A percentile compares a stretch with the other conserved stretches of the same genome.
Conservation (phyloP, 306 rosid genomes). For the Glycine soja region DNA sequence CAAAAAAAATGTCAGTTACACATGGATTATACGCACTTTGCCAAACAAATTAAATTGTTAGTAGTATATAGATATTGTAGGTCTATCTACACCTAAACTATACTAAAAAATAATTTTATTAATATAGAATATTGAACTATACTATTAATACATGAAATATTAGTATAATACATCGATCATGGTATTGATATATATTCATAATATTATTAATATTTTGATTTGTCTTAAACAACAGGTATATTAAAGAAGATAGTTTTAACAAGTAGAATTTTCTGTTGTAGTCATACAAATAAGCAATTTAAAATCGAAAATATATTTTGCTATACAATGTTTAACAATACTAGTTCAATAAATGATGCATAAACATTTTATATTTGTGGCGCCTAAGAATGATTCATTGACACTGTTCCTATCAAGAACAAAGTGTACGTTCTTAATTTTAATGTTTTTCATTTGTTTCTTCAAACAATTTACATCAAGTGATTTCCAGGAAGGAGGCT, state of each 20-base stretch:
- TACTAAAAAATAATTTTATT: too few species aligned
- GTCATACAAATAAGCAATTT: neutral
- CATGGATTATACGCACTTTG: too few species aligned
- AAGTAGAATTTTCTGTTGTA: neutral
- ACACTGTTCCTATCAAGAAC: neutral
- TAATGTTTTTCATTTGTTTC: neutral
- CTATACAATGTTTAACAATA: too few species aligned
- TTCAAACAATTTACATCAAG: neutral
- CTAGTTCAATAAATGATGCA: neutral
- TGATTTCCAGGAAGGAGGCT: neutral
- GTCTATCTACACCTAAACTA: too few species aligned
- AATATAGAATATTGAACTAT: neutral
- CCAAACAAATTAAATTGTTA: neutral
- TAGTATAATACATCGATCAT: too few species aligned
- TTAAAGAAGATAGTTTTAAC: neutral
- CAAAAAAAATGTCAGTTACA: too few species aligned
- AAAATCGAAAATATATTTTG: too few species aligned
- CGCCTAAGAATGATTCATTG: neutral
- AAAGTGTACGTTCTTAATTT: too few species aligned
- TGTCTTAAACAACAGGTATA: neutral
- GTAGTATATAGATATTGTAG: too few species aligned
- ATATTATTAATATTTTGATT: neutral
- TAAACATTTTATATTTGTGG: neutral
- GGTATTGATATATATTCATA: neutral
- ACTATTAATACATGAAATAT: too few species aligned